A percentile compares a stretch with the other conserved stretches of the same genome.
These are phyloP conservation scores for Rubus parviflorus DNA, from an alignment of 306 rosid genomes.

Conservation along the genomic window DNA sequence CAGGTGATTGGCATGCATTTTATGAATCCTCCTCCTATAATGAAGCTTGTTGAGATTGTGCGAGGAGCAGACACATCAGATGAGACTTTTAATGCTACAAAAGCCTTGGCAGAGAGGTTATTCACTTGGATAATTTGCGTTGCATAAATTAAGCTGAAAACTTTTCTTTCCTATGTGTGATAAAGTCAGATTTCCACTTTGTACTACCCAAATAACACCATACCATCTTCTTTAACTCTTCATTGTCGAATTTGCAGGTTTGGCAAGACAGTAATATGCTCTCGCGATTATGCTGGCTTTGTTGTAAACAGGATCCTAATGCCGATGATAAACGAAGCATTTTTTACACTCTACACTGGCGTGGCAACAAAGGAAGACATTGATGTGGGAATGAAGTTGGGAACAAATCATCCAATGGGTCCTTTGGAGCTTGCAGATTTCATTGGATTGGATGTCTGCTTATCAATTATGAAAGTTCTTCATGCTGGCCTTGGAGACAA, in stretches of 20 bases:
- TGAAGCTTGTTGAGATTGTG: slow-evolving; percentile 86
- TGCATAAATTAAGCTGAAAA: background rate
- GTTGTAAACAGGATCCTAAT: slow-evolving; percentile 79
- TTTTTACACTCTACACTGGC: slow-evolving; percentile 63
- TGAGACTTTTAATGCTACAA: slow-evolving; percentile 59
- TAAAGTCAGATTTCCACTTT: background rate
- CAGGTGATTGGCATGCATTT: slow-evolving; percentile 98
- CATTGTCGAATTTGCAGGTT: slow-evolving; percentile 33
- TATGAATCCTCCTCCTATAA: slow-evolving; percentile 92
- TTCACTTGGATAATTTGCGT: slow-evolving; percentile 15
- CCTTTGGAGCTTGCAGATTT: slow-evolving; percentile 95
- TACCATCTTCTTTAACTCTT: background rate
- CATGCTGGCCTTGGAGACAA: slow-evolving; percentile 79
- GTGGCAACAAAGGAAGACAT: slow-evolving; percentile 91
- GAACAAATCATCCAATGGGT: slow-evolving; percentile 96
- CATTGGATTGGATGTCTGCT: slow-evolving; percentile 91
- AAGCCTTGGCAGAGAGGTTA: slow-evolving; percentile 79
- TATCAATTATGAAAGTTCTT: slow-evolving; percentile 90
- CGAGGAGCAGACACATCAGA: slow-evolving; percentile 84
- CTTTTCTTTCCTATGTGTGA: background rate
- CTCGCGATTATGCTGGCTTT: slow-evolving; percentile 83
- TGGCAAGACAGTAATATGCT: slow-evolving; percentile 52
- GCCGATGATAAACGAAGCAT: slow-evolving; percentile 96
- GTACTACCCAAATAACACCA: no score
- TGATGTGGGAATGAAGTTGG: slow-evolving; percentile 87